Evolutionary conservation across 2,329 filamentous ascomycete genomes (phyloP).

Genomic region (Cladophialophora exuberans): DNA sequence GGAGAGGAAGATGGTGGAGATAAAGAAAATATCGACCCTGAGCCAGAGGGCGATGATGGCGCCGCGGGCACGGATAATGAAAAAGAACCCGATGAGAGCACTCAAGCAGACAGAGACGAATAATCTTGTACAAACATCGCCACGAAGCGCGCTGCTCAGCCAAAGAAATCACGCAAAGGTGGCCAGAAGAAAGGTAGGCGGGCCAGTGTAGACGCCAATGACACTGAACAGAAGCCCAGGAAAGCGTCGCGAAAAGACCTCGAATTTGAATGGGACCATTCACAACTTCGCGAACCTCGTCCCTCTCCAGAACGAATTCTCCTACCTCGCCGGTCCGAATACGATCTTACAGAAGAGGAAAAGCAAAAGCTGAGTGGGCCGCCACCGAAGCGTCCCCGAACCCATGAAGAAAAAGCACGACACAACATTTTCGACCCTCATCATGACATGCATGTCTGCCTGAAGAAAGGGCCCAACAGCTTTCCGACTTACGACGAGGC

Average conservation of each 20-base stretch:
- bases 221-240: conserved; percentile 1
- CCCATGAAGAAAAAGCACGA: neutral
- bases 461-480: conserved; percentile 16
- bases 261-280: conserved; percentile 6
- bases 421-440: neutral
- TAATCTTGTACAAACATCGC: too few relatives aligned
- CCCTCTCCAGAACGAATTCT: neutral
- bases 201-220: too few relatives aligned
- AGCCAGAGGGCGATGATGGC: too few relatives aligned
- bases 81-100: too few relatives aligned
- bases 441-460: conserved; percentile 11
- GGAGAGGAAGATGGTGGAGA: too few relatives aligned
- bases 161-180: too few relatives aligned
- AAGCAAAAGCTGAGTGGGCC: conserved; percentile 1
- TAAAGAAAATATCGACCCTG: too few relatives aligned
- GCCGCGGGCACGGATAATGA: too few relatives aligned
- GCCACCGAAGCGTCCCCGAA: neutral
- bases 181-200: too few relatives aligned
- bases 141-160: too few relatives aligned
- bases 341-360: conserved; percentile 5
- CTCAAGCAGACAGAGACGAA: too few relatives aligned
- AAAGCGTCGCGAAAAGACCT: conserved; percentile 6
- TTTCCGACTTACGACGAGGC: conserved; percentile 20
- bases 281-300: conserved; percentile 4
- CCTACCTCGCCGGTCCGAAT: neutral